Conservation (phyloP, 352 stramenopile genomes). For the Hyaloperonospora arabidopsidis region DNA sequence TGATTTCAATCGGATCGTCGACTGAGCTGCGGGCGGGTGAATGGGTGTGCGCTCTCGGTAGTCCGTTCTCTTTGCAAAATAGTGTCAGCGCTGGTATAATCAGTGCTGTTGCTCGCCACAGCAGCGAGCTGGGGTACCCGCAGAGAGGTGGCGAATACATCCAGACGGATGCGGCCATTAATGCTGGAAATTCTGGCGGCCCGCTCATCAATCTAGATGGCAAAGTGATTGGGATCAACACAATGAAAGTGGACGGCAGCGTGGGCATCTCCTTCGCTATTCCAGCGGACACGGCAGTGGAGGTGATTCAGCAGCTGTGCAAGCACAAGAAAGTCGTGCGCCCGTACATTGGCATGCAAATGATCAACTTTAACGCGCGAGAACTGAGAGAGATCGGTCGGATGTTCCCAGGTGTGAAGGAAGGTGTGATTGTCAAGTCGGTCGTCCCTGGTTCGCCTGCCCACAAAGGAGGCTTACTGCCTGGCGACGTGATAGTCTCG, state of each 20-base stretch:
- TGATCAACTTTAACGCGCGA: constrained; percentile 79
- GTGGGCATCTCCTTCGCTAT: constrained; percentile 91
- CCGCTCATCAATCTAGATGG: constrained; percentile 91
- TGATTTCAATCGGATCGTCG: constrained; percentile 63
- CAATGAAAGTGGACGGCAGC: constrained; percentile 87
- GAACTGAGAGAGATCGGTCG: constrained; percentile 59
- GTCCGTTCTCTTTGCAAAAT: constrained; percentile 87
- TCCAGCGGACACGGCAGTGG: constrained; percentile 82
- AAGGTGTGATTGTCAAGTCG: constrained; percentile 79
- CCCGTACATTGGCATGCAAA: constrained; percentile 89
- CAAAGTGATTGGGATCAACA: constrained; percentile 92
- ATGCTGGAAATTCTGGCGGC: constrained; percentile 88
- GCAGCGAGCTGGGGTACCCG: constrained; percentile 80
- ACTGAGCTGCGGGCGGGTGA: constrained; percentile 80
- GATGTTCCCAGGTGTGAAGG: constrained; percentile 66
- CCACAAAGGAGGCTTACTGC: constrained; percentile 62
- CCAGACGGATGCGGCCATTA: constrained; percentile 92
- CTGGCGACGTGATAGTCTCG: constrained; percentile 67
- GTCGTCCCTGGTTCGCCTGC: constrained; percentile 70
- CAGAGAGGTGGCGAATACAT: constrained; percentile 86
- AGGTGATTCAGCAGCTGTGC: constrained; percentile 87
- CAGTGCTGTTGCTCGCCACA: constrained; percentile 81
- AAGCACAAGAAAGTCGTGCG: constrained; percentile 83
- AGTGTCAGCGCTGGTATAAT: constrained; percentile 90
- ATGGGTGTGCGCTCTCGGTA: constrained; percentile 89